A percentile compares a stretch with the other conserved stretches of the same genome.
Conservation (phyloP, 208 protist species). For the Leishmania tropica region DNA sequence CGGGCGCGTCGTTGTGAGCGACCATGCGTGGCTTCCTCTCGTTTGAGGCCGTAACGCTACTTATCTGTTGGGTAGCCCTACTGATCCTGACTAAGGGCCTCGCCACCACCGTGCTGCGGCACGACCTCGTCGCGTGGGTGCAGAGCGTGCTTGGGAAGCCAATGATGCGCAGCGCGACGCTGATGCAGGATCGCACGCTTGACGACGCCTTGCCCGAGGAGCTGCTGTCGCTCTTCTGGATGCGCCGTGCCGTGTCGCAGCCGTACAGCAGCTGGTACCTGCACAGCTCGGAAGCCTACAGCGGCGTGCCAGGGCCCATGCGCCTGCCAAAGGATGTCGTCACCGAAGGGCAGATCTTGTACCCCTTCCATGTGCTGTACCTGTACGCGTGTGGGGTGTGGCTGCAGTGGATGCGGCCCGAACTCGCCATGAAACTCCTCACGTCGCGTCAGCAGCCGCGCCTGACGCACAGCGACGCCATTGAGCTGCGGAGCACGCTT, state of each 20-base stretch:
- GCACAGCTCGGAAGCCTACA: constrained; percentile 8
- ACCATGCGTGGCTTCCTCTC: background rate
- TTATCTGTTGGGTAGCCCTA: constrained; percentile 4
- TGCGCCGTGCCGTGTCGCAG: constrained; percentile 31
- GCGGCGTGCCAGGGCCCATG: background rate
- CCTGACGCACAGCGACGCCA: background rate
- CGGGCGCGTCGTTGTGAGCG: background rate
- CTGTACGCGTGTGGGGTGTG: constrained; percentile 27
- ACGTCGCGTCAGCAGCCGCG: background rate
- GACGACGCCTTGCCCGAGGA: constrained; percentile 22
- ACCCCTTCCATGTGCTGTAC: constrained; percentile 52
- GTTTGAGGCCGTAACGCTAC: constrained; percentile 1
- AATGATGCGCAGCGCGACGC: background rate
- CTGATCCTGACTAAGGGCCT: background rate
- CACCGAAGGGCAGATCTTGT: constrained; percentile 29
- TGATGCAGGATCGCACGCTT: background rate
- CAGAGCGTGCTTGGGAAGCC: background rate
- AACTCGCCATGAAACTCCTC: background rate
- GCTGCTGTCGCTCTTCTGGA: constrained; percentile 37
- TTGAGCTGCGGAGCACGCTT: background rate
- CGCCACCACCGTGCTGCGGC: background rate
- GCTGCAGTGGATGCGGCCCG: constrained; percentile 12
- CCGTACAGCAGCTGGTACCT: constrained; percentile 41
- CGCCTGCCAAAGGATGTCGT: constrained; percentile 16
- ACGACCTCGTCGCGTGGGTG: background rate